Evolutionary conservation across 306 rosid species (phyloP).

Genomic region (Medicago arabica): DNA sequence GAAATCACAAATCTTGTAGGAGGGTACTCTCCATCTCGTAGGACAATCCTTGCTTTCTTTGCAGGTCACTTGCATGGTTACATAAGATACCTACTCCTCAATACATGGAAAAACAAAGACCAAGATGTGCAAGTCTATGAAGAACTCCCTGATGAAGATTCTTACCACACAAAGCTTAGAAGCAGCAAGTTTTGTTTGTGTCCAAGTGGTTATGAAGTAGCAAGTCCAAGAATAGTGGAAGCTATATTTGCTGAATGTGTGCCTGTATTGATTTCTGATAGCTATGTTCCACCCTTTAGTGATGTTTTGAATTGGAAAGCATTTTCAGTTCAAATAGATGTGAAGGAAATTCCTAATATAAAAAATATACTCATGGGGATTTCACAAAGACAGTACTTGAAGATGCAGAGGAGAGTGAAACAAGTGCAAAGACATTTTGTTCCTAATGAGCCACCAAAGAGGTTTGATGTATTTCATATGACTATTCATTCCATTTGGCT

Average conservation of each 20-base stretch:
- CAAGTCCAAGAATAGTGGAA: conserved; percentile 67
- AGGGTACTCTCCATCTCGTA: conserved; percentile 50
- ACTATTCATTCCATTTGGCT: conserved; percentile 68
- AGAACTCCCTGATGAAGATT: conserved; percentile 45
- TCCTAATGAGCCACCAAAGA: conserved; percentile 59
- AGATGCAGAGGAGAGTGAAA: conserved; percentile 51
- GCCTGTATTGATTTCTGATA: conserved; percentile 62
- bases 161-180: conserved; percentile 54
- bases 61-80: conserved; percentile 65
- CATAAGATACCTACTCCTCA: conserved; percentile 53
- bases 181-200: conserved; percentile 67
- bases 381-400: conserved; percentile 53
- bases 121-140: conserved; percentile 61
- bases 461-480: conserved; percentile 65
- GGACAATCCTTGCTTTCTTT: conserved; percentile 64
- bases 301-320: conserved; percentile 64
- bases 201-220: conserved; percentile 68
- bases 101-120: conserved; percentile 63
- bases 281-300: conserved; percentile 61
- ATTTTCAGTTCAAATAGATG: conserved; percentile 54
- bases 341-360: conserved; percentile 57
- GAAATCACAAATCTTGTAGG: conserved; percentile 46
- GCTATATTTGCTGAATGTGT: conserved; percentile 68
- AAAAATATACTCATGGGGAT: conserved; percentile 60
- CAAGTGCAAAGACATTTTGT: conserved; percentile 67